These are phyloP conservation scores for Sporothrix pallida DNA, from an alignment of 2,329 filamentous ascomycete species.

Conservation along the genomic window DNA sequence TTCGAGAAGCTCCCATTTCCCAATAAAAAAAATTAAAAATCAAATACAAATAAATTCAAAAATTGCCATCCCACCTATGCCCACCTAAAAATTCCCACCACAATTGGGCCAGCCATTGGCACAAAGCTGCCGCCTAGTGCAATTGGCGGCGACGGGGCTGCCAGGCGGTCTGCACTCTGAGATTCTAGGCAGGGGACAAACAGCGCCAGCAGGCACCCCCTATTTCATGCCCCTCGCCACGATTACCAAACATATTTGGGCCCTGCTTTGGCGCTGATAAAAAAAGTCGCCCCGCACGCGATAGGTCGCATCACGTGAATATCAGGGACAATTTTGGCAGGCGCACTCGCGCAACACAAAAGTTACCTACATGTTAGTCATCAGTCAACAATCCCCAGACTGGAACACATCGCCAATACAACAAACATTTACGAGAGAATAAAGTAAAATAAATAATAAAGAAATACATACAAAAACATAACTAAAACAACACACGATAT, in stretches of 20 bases:
- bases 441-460: too few relatives aligned
- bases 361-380: too few relatives aligned
- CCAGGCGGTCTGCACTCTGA: background rate
- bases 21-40: background rate
- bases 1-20: conserved; percentile 30
- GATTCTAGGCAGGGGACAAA: background rate
- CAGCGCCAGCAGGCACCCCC: conserved; percentile 4
- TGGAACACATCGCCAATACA: too few relatives aligned
- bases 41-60: background rate
- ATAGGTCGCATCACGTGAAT: too few relatives aligned
- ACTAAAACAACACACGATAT: too few relatives aligned
- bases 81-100: conserved; percentile 1
- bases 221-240: conserved; percentile 22
- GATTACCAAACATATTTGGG: conserved; percentile 2
- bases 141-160: background rate
- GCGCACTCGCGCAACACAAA: too few relatives aligned
- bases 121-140: conserved; percentile 12
- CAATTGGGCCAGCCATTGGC: background rate
- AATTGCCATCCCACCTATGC: conserved; percentile 27
- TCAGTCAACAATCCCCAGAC: too few relatives aligned
- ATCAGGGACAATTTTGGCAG: too few relatives aligned
- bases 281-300: background rate
- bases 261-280: background rate
- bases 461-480: too few relatives aligned
- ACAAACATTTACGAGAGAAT: too few relatives aligned